These are phyloP conservation scores for Penicillium sclerotigenum DNA, from an alignment of 2,329 filamentous ascomycete genomes.

Conservation along the genomic window DNA sequence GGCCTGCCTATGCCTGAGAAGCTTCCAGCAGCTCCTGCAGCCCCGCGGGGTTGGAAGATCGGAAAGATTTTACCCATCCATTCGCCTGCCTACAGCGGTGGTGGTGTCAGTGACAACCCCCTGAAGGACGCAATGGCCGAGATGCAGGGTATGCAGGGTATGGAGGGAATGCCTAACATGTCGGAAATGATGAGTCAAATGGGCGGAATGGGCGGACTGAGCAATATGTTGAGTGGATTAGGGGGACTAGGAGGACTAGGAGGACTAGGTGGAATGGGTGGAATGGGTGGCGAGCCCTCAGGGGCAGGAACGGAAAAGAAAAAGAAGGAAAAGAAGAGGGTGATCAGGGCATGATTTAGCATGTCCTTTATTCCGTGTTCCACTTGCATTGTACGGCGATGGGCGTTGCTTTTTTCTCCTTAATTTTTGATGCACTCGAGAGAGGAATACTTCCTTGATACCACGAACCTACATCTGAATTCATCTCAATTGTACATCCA, in stretches of 20 bases:
- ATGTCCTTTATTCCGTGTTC: conserved; percentile 19
- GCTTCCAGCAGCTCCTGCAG: conserved; percentile 68
- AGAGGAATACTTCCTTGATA: conserved; percentile 10
- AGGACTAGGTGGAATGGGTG: conserved; percentile 50
- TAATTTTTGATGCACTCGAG: conserved; percentile 8
- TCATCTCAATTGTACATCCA: conserved; percentile 6
- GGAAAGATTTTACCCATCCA: conserved; percentile 78
- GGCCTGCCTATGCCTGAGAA: conserved; percentile 67
- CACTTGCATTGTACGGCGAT: conserved; percentile 41
- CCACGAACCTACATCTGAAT: conserved; percentile 3
- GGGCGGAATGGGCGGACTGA: conserved; percentile 51
- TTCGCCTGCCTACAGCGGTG: conserved; percentile 84
- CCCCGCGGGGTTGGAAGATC: conserved; percentile 89
- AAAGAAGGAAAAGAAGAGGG: conserved; percentile 52
- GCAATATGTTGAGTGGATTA: conserved; percentile 5
- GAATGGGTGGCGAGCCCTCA: conserved; percentile 40
- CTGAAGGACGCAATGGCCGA: conserved; percentile 96
- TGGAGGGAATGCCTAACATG: conserved; percentile 51
- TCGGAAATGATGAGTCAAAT: conserved; percentile 25
- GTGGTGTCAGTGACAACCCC: conserved; percentile 89
- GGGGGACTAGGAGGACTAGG: conserved; percentile 1
- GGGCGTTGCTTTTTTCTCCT: conserved; percentile 29
- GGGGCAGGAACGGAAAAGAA: conserved; percentile 37
- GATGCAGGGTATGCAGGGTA: conserved; percentile 60
- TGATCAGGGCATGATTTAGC: conserved; percentile 36